phyloP scores from a whole-genome alignment of 257 asterid species.

The Orobanche coerulescens region DNA sequence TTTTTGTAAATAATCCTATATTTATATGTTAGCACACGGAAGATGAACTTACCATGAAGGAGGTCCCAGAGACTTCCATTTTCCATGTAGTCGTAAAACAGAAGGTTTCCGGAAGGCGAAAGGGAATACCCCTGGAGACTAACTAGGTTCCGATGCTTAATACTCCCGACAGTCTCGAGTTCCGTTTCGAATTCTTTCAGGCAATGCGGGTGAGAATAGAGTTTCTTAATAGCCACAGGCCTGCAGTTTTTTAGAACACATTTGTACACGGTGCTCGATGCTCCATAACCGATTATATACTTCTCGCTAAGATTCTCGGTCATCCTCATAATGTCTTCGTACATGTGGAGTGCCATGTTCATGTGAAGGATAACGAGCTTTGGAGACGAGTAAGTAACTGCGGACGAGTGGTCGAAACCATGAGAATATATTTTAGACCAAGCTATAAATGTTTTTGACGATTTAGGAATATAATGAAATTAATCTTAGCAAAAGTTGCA shows the following conservation, averaged over 20 bases:
- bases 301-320: slow-evolving; percentile 87
- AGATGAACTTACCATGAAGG: slow-evolving; percentile 59
- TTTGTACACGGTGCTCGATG: slow-evolving; percentile 90
- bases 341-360: slow-evolving; percentile 96
- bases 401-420: not conserved
- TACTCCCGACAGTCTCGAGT: slow-evolving; percentile 81
- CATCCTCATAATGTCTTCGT: slow-evolving; percentile 94
- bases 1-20: not conserved
- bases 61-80: slow-evolving; percentile 94
- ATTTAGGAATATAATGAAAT: no score
- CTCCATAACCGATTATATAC: slow-evolving; percentile 76
- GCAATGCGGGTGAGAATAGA: slow-evolving; percentile 75
- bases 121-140: slow-evolving; percentile 90
- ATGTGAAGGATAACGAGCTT: slow-evolving; percentile 92
- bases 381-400: slow-evolving; percentile 69
- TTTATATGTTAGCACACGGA: not conserved
- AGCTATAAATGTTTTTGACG: no score
- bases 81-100: slow-evolving; percentile 94
- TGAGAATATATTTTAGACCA: not conserved
- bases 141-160: slow-evolving; percentile 89
- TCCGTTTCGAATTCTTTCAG: slow-evolving; percentile 86
- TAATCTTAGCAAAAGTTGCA: no score
- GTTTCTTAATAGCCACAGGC: slow-evolving; percentile 88
- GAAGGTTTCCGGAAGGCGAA: slow-evolving; percentile 70
- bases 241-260: slow-evolving; percentile 84